These are phyloP conservation scores for Breynia disticha DNA, from an alignment of 441 rosid species.

Conservation along the genomic window DNA sequence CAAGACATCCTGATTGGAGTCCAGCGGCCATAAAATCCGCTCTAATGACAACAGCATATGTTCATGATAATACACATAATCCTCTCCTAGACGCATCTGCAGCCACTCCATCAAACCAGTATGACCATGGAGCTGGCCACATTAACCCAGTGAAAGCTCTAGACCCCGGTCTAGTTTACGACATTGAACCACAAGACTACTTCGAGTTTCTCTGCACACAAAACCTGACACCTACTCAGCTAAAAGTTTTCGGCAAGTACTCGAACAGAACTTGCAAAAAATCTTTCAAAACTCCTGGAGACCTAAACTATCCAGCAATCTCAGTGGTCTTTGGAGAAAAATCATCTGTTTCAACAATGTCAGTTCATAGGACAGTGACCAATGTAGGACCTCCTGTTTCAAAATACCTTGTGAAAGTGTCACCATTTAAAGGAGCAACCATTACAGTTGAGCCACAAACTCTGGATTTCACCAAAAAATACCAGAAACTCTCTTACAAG, in stretches of 20 bases:
- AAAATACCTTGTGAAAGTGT: conserved; percentile 46
- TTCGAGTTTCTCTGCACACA: conserved; percentile 84
- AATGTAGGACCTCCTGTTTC: conserved; percentile 75
- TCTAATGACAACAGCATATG: conserved; percentile 85
- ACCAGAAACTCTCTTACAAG: conserved; percentile 68
- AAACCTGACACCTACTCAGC: conserved; percentile 40
- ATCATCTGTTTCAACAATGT: conserved; percentile 23
- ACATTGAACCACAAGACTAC: conserved; percentile 65
- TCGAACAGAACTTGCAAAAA: conserved; percentile 61
- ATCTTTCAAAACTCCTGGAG: conserved; percentile 47
- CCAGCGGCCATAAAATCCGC: conserved; percentile 85
- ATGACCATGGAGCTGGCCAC: conserved; percentile 81
- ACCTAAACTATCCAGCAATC: conserved; percentile 85
- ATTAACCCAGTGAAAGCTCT: conserved; percentile 66
- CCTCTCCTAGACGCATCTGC: conserved; percentile 54
- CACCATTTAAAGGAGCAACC: conserved; percentile 59
- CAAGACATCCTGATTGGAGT: conserved; percentile 90
- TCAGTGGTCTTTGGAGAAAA: conserved; percentile 63
- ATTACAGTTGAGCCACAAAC: conserved; percentile 43
- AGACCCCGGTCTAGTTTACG: conserved; percentile 80
- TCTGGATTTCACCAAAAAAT: conserved; percentile 52
- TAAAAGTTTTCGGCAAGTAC: conserved; percentile 55
- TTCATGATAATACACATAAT: conserved; percentile 53
- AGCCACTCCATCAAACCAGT: conserved; percentile 44
- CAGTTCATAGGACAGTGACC: conserved; percentile 56